Percentiles rank a stretch among this genome's conserved stretches.
Evolutionary conservation across 2,329 filamentous ascomycete species (phyloP).

Genomic region (Aspergillus thermomutatus): DNA sequence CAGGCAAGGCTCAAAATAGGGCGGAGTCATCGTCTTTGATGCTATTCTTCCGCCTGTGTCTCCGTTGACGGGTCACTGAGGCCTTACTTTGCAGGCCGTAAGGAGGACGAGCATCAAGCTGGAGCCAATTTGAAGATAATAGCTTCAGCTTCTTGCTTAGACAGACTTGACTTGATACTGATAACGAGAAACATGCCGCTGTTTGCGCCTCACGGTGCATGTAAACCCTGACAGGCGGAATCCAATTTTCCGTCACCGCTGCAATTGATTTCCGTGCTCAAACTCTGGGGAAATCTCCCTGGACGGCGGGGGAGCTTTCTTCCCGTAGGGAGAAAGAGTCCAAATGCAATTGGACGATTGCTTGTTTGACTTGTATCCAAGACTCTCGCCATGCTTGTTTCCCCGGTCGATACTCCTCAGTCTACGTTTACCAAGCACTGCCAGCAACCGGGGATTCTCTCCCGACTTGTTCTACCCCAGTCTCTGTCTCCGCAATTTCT

Average conservation of each 20-base stretch:
- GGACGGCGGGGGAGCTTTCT: not conserved
- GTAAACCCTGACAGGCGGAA: conserved; percentile 15
- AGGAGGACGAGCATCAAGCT: too few relatives aligned
- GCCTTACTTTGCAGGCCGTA: too few relatives aligned
- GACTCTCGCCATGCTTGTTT: conserved; percentile 3
- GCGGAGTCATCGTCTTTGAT: too few relatives aligned
- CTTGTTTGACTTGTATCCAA: not conserved
- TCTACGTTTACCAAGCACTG: not conserved
- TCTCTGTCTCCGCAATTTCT: conserved; percentile 11
- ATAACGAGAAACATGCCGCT: not conserved
- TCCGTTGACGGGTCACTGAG: too few relatives aligned
- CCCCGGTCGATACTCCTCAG: not conserved
- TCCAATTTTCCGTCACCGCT: conserved; percentile 16
- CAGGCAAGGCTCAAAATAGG: too few relatives aligned
- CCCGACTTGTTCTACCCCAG: not conserved
- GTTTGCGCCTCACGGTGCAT: not conserved
- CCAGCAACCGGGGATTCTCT: not conserved
- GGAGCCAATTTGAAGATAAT: too few relatives aligned
- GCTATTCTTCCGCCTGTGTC: too few relatives aligned
- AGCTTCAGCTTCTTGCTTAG: not conserved
- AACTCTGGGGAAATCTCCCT: not conserved
- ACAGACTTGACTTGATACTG: not conserved
- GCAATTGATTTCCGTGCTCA: conserved; percentile 19
- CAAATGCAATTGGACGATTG: conserved; percentile 2
- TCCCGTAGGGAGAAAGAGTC: not conserved